phyloP scores from a whole-genome alignment of 2,329 filamentous ascomycete genomes.

The Aspergillus persii region DNA sequence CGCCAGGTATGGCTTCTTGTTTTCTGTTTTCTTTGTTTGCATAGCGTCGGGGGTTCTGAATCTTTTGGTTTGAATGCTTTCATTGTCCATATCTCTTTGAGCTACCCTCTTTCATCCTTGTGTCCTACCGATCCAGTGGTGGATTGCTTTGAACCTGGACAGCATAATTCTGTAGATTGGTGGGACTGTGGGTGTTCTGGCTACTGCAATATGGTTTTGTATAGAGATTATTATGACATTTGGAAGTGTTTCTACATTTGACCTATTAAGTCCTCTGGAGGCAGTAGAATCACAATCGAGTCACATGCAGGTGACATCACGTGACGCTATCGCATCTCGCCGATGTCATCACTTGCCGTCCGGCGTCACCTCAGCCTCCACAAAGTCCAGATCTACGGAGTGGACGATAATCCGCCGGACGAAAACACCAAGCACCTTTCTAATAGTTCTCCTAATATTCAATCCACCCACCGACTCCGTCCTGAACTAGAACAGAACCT shows the following conservation, averaged over 20 bases:
- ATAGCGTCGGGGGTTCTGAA: constrained; percentile 38
- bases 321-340: neutral
- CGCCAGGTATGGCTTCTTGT: constrained; percentile 15
- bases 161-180: neutral
- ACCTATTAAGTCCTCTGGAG: no score
- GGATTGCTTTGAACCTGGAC: neutral
- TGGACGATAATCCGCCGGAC: neutral
- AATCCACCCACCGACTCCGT: neutral
- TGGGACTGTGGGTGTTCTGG: neutral
- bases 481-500: neutral
- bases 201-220: neutral
- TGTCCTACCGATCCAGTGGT: neutral
- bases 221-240: neutral
- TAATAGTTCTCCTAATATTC: neutral
- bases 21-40: constrained; percentile 31
- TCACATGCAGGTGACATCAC: constrained; percentile 3
- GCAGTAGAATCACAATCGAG: neutral
- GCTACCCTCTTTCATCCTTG: neutral
- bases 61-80: constrained; percentile 7
- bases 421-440: neutral
- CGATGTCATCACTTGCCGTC: neutral
- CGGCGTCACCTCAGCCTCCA: neutral
- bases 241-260: no score
- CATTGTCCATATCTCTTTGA: neutral
- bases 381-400: neutral